phyloP scores from a whole-genome alignment of 306 rosid genomes.

The Prunus campanulata region DNA sequence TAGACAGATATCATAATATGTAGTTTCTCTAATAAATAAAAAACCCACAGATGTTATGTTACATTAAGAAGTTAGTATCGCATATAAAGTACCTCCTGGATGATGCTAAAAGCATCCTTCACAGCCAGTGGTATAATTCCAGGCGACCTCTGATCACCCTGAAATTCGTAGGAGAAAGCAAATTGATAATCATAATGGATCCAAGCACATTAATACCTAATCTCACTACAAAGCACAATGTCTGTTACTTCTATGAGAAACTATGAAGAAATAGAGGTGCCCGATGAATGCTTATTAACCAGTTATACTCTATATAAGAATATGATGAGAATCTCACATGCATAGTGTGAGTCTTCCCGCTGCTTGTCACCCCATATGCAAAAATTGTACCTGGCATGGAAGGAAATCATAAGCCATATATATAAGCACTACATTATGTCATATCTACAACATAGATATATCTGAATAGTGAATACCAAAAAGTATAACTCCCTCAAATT shows the following conservation, averaged over 20 bases:
- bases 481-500: not conserved
- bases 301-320: constrained; percentile 20
- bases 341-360: constrained; percentile 99
- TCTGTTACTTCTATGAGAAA: constrained; percentile 8
- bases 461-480: not conserved
- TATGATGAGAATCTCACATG: constrained; percentile 62
- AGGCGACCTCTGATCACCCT: constrained; percentile 99
- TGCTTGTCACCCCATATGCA: constrained; percentile 98
- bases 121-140: constrained; percentile 98
- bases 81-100: constrained; percentile 78
- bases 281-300: not conserved
- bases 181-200: constrained; percentile 15
- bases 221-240: constrained; percentile 4
- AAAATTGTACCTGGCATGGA: constrained; percentile 77
- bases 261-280: not conserved
- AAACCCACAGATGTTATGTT: constrained; percentile 18
- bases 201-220: constrained; percentile 17
- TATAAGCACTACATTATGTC: constrained; percentile 18
- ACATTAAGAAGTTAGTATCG: constrained; percentile 17
- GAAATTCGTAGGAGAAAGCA: constrained; percentile 34
- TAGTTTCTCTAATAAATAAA: constrained; percentile 22
- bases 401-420: constrained; percentile 25
- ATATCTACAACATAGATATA: constrained; percentile 26
- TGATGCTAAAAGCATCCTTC: constrained; percentile 97
- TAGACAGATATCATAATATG: constrained; percentile 25